Conservation (phyloP, 495 filamentous ascomycete species). For the Talaromyces trachyspermus region DNA sequence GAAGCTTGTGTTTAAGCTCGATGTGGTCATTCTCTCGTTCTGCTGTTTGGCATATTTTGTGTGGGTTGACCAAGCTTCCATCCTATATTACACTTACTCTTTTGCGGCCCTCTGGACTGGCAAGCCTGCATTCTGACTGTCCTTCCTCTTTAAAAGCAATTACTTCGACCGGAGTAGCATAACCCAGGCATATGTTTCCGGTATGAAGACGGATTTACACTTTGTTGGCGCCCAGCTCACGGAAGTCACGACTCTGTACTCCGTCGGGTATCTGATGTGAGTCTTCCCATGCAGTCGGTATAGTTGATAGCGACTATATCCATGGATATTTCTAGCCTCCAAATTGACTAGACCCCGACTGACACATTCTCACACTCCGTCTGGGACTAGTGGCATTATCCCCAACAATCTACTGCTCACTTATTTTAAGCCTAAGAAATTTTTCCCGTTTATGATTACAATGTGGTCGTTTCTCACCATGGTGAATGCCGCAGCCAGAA, state of each 20-base stretch:
- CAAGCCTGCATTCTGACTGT: too few relatives aligned
- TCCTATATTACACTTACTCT: not conserved
- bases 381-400: conserved; percentile 54
- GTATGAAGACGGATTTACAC: conserved; percentile 56
- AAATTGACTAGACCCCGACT: not conserved
- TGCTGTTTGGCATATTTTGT: conserved; percentile 55
- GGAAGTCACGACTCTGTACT: conserved; percentile 45
- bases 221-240: conserved; percentile 53
- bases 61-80: not conserved
- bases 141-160: conserved; percentile 11
- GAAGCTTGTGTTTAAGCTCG: conserved; percentile 25
- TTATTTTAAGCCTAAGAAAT: conserved; percentile 50
- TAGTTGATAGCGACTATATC: too few relatives aligned
- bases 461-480: conserved; percentile 57
- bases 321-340: not conserved
- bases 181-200: conserved; percentile 57
- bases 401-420: conserved; percentile 53
- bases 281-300: not conserved
- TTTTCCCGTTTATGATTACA: conserved; percentile 55
- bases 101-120: too few relatives aligned
- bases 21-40: conserved; percentile 60
- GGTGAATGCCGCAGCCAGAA: conserved; percentile 44
- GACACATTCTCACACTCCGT: too few relatives aligned
- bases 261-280: conserved; percentile 27
- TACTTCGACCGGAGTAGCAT: conserved; percentile 53